These are phyloP conservation scores for Syzygium aromaticum DNA, from an alignment of 345 rosid species.

Conservation along the genomic window DNA sequence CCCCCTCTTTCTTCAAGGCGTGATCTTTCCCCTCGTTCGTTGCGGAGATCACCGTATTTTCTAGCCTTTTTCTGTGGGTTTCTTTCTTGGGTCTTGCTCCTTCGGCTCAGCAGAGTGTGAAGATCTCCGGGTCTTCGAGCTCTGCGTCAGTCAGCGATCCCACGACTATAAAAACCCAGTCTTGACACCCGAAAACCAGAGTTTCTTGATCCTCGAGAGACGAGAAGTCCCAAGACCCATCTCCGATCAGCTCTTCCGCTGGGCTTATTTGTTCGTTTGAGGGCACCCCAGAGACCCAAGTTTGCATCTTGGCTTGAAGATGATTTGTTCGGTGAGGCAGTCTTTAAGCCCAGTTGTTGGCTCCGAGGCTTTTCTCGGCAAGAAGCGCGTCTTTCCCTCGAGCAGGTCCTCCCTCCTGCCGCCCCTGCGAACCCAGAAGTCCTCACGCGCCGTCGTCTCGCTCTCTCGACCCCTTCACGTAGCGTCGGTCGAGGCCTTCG, in stretches of 20 bases:
- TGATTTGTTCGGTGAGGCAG: conserved; percentile 36
- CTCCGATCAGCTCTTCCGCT: neutral
- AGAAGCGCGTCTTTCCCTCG: conserved; percentile 10
- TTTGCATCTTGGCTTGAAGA: neutral
- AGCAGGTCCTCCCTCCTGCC: conserved; percentile 31
- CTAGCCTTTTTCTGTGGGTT: neutral
- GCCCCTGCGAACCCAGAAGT: conserved; percentile 10
- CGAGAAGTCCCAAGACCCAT: neutral
- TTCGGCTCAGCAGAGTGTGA: neutral
- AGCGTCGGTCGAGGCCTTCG: conserved; percentile 25
- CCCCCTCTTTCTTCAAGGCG: neutral
- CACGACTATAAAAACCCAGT: neutral
- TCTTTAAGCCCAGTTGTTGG: conserved; percentile 30
- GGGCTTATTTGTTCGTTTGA: neutral
- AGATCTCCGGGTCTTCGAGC: neutral
- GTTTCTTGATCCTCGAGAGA: neutral
- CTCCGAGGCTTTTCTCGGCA: conserved; percentile 23
- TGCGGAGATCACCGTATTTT: neutral
- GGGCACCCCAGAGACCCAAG: neutral
- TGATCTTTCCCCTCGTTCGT: neutral
- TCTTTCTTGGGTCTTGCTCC: neutral
- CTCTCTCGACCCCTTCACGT: conserved; percentile 59
- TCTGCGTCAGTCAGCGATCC: neutral
- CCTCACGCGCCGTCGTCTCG: conserved; percentile 20
- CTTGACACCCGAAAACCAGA: neutral